These are phyloP conservation scores for Trichoderma arundinaceum DNA, from an alignment of 2,329 filamentous ascomycete species.

Conservation along the genomic window DNA sequence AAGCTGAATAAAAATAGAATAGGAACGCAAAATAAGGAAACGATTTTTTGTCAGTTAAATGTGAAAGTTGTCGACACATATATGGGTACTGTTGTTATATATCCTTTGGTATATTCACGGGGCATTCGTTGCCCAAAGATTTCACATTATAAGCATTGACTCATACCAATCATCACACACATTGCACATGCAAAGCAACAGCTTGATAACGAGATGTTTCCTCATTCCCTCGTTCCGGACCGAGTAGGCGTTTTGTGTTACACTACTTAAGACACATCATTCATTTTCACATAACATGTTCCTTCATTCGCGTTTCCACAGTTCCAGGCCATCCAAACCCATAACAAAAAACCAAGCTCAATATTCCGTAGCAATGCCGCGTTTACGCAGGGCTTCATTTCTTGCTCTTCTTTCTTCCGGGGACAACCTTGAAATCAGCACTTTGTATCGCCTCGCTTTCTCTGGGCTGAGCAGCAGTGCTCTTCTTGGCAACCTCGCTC, in stretches of 20 bases:
- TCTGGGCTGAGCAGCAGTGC: slow-evolving; percentile 51
- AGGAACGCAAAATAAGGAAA: not conserved
- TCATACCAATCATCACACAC: too few relatives aligned
- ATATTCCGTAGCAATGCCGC: not conserved
- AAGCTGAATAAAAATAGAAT: slow-evolving; percentile 8
- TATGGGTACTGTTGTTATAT: too few relatives aligned
- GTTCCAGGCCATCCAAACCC: not conserved
- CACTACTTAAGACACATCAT: not conserved
- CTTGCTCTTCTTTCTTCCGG: slow-evolving; percentile 89
- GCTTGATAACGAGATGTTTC: too few relatives aligned
- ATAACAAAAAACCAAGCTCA: not conserved
- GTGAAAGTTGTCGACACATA: too few relatives aligned
- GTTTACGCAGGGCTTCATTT: slow-evolving; percentile 55
- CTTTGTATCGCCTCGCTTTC: slow-evolving; percentile 53
- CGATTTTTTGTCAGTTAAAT: too few relatives aligned
- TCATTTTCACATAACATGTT: not conserved
- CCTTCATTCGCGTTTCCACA: not conserved
- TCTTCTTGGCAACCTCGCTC: slow-evolving; percentile 98
- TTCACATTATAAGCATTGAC: too few relatives aligned
- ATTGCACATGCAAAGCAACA: too few relatives aligned
- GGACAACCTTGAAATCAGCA: slow-evolving; percentile 86
- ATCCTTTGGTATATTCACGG: too few relatives aligned
- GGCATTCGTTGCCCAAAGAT: too few relatives aligned
- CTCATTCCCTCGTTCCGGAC: not conserved
- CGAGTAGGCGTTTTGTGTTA: not conserved